Conservation (phyloP, 805 yeast species). For the Nadsonia fulvescens region DNA sequence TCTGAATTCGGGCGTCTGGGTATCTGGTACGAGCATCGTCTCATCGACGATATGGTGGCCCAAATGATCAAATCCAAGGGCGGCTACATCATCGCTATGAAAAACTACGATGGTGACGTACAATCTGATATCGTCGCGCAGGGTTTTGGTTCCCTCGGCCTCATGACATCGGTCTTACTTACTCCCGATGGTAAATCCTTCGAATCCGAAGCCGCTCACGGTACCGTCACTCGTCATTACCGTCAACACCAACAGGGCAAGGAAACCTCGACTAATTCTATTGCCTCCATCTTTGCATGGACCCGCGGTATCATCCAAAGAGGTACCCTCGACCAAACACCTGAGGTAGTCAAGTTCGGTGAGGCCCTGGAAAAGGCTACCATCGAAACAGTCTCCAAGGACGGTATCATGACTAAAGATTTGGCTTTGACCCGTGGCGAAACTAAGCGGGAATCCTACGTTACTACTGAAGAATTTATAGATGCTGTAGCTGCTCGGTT, state of each 20-base stretch:
- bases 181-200: slow-evolving; percentile 95
- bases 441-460: slow-evolving; percentile 66
- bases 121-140: slow-evolving; percentile 94
- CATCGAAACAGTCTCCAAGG: slow-evolving; percentile 65
- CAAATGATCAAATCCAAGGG: slow-evolving; percentile 95
- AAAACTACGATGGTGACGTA: slow-evolving; percentile 96
- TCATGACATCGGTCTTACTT: slow-evolving; percentile 92
- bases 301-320: slow-evolving; percentile 84
- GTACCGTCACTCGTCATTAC: slow-evolving; percentile 93
- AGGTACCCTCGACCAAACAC: slow-evolving; percentile 75
- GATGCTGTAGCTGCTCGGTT: slow-evolving; percentile 63
- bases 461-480: slow-evolving; percentile 82
- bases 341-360: slow-evolving; percentile 70
- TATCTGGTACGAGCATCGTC: slow-evolving; percentile 94
- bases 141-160: slow-evolving; percentile 91
- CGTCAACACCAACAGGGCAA: slow-evolving; percentile 93
- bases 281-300: slow-evolving; percentile 97
- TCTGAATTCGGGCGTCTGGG: slow-evolving; percentile 53
- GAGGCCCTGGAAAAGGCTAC: slow-evolving; percentile 66
- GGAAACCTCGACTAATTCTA: slow-evolving; percentile 93
- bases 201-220: slow-evolving; percentile 98
- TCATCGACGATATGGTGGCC: slow-evolving; percentile 97
- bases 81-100: slow-evolving; percentile 88
- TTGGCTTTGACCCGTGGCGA: slow-evolving; percentile 79
- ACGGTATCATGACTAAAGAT: slow-evolving; percentile 90